Percentiles rank a stretch among this genome's conserved stretches.
These are phyloP conservation scores for Breynia disticha DNA, from an alignment of 441 rosid genomes.

Conservation along the genomic window DNA sequence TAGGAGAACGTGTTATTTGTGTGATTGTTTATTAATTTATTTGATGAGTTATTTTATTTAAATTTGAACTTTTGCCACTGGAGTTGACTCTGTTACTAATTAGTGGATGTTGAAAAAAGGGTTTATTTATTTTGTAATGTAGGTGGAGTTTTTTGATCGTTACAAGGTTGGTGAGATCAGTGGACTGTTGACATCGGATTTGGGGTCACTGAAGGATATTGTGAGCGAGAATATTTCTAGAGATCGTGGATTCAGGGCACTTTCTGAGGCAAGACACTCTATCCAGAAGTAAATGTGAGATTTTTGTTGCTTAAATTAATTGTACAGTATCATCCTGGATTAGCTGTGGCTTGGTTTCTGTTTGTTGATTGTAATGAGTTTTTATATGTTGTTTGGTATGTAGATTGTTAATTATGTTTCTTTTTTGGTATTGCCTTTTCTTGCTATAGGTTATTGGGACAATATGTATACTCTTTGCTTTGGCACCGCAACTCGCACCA, in stretches of 20 bases:
- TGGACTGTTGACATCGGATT: conserved; percentile 77
- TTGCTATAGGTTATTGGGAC: conserved; percentile 65
- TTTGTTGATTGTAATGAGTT: no score
- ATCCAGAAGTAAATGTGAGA: conserved; percentile 55
- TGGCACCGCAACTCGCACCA: conserved; percentile 90
- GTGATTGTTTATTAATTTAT: no score
- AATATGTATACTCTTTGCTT: conserved; percentile 58
- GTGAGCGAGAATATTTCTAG: conserved; percentile 87
- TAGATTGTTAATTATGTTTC: neutral
- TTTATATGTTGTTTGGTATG: neutral
- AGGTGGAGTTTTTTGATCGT: conserved; percentile 83
- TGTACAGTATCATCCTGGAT: conserved; percentile 15
- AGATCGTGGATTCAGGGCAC: conserved; percentile 94
- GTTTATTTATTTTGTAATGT: conserved; percentile 14
- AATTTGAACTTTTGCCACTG: no score
- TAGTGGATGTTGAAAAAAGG: no score
- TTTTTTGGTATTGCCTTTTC: neutral
- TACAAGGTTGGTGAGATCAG: conserved; percentile 90
- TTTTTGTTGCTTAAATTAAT: conserved; percentile 29
- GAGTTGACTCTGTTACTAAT: no score
- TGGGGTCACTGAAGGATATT: conserved; percentile 69
- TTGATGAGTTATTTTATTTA: no score
- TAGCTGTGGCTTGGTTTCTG: neutral
- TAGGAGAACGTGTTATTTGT: no score
- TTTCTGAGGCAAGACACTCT: conserved; percentile 95